A percentile compares a stretch with the other conserved stretches of the same genome.
These are phyloP conservation scores for Neocucurbitaria cava DNA, from an alignment of 2,329 filamentous ascomycete genomes.

Conservation along the genomic window DNA sequence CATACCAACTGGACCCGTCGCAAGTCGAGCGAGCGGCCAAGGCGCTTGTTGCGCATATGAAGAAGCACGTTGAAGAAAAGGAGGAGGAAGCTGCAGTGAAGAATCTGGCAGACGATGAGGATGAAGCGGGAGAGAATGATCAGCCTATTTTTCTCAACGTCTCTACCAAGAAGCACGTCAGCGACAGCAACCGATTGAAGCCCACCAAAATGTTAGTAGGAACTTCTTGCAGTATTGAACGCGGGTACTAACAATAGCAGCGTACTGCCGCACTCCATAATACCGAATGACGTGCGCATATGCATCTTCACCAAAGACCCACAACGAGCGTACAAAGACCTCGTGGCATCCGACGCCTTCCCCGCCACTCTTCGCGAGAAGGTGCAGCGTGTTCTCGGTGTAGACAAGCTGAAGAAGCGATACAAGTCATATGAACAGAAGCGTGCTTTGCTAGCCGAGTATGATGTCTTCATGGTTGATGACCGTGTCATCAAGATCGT, in stretches of 20 bases:
- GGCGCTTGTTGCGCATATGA: constrained; percentile 65
- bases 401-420: constrained; percentile 85
- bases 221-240: background rate
- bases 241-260: constrained; percentile 32
- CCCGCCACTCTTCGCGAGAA: constrained; percentile 56
- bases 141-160: constrained; percentile 67
- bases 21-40: constrained; percentile 66
- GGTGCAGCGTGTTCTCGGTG: constrained; percentile 72
- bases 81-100: constrained; percentile 59
- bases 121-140: constrained; percentile 56
- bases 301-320: constrained; percentile 86
- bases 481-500: constrained; percentile 78
- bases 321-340: constrained; percentile 89
- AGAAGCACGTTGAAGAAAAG: constrained; percentile 57
- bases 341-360: constrained; percentile 73
- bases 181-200: constrained; percentile 80
- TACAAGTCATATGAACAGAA: constrained; percentile 84
- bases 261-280: constrained; percentile 76
- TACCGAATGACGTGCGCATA: constrained; percentile 70
- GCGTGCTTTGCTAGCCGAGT: constrained; percentile 81
- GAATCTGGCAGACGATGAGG: constrained; percentile 59
- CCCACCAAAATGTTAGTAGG: constrained; percentile 73
- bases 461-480: constrained; percentile 94
- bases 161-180: constrained; percentile 71
- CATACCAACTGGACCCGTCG: constrained; percentile 53